Conservation (phyloP, 352 stramenopile species). For the Peronosclerospora sorghi region DNA sequence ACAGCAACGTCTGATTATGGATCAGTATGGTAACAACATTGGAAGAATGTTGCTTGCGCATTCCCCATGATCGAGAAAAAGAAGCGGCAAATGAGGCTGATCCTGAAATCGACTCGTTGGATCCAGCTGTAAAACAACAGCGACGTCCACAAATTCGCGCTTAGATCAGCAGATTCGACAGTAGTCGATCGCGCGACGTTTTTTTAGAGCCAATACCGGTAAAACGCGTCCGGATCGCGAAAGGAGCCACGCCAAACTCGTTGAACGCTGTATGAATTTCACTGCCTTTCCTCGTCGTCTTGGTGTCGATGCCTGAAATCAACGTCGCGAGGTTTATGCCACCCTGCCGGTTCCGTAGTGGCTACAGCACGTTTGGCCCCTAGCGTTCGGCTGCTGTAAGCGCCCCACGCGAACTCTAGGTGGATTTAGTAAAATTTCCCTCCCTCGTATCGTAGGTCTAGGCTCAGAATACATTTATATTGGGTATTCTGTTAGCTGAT, state of each 20-base stretch:
- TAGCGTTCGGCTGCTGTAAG: too few relatives aligned
- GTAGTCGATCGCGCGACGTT: conserved; percentile 18
- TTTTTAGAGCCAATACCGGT: conserved; percentile 38
- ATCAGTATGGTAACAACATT: conserved; percentile 96
- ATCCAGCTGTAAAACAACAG: conserved; percentile 29
- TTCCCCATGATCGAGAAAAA: conserved; percentile 38
- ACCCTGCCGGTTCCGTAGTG: too few relatives aligned
- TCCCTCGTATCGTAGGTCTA: too few relatives aligned
- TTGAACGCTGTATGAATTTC: conserved; percentile 49
- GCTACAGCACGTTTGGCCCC: too few relatives aligned
- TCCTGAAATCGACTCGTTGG: conserved; percentile 14
- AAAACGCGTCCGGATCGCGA: conserved; percentile 53
- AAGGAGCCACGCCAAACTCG: conserved; percentile 48
- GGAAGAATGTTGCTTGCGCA: conserved; percentile 95
- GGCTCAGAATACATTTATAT: too few relatives aligned
- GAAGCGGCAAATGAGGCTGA: conserved; percentile 7
- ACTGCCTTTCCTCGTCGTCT: conserved; percentile 43
- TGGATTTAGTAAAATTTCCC: too few relatives aligned
- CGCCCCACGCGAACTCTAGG: too few relatives aligned
- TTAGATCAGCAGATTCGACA: conserved; percentile 9
- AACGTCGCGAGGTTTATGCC: conserved; percentile 44
- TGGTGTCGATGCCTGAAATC: conserved; percentile 42
- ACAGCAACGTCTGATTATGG: conserved; percentile 42
- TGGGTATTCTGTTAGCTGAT: too few relatives aligned
- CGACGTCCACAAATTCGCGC: conserved; percentile 25